Evolutionary conservation across 2,329 filamentous ascomycete species (phyloP).

Genomic region (Apiospora rasikravindrae): DNA sequence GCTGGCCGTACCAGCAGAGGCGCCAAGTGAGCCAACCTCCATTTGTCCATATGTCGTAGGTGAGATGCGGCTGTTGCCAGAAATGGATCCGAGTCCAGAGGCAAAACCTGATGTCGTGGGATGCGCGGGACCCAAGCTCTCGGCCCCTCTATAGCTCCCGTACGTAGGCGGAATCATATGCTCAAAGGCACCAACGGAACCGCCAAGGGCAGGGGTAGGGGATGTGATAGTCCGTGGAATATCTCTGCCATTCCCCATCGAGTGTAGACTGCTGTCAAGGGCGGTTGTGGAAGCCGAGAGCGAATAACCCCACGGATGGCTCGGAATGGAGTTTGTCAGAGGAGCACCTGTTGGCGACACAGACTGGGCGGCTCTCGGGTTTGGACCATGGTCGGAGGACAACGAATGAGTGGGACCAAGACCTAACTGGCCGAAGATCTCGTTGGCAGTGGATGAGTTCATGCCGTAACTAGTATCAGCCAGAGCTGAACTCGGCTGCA

Average conservation of each 20-base stretch:
- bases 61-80: slow-evolving; percentile 8
- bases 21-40: neutral
- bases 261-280: neutral
- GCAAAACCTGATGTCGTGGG: slow-evolving; percentile 21
- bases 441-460: slow-evolving; percentile 57
- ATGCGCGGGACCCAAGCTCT: slow-evolving; percentile 22
- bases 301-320: slow-evolving; percentile 57
- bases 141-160: neutral
- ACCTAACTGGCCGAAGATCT: slow-evolving; percentile 50
- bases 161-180: slow-evolving; percentile 30
- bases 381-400: neutral
- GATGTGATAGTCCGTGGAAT: slow-evolving; percentile 21
- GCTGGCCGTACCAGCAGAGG: neutral
- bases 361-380: neutral
- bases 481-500: slow-evolving; percentile 34
- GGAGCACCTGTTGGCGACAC: neutral
- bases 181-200: slow-evolving; percentile 28
- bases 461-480: slow-evolving; percentile 60
- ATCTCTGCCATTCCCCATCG: slow-evolving; percentile 26
- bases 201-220: slow-evolving; percentile 1
- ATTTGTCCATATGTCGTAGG: neutral
- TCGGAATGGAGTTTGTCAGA: slow-evolving; percentile 43
- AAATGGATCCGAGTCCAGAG: neutral
- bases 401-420: slow-evolving; percentile 1
- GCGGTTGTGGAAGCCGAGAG: neutral